phyloP scores from a whole-genome alignment of 2,329 filamentous ascomycete genomes.

The Metarhizium humberi region DNA sequence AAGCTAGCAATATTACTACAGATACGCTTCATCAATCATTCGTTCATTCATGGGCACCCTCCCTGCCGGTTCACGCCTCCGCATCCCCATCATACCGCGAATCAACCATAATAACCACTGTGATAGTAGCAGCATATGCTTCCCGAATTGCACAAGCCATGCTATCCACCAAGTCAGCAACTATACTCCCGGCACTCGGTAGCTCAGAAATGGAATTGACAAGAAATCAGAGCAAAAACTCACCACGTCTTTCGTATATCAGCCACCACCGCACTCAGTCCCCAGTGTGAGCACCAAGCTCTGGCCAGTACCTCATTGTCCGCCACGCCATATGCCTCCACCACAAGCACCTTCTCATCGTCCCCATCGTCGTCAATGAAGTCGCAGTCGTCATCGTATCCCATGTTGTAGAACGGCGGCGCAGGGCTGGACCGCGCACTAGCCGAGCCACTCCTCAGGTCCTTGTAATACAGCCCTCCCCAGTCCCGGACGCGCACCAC shows the following conservation, averaged over 20 bases:
- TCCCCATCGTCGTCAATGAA: constrained; percentile 32
- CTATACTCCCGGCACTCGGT: constrained; percentile 1
- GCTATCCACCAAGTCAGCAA: constrained; percentile 25
- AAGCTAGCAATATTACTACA: too few species aligned
- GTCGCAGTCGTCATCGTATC: constrained; percentile 9
- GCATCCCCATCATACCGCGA: constrained; percentile 33
- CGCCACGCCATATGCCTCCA: constrained; percentile 62
- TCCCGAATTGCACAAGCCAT: constrained; percentile 67
- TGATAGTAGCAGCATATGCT: constrained; percentile 64
- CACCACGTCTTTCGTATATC: constrained; percentile 60
- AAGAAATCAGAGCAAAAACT: constrained; percentile 17
- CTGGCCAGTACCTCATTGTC: constrained; percentile 71
- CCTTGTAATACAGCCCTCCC: constrained; percentile 37
- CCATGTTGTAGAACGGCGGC: constrained; percentile 13
- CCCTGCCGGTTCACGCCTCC: too few species aligned
- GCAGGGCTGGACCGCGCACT: constrained; percentile 27
- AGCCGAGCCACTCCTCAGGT: constrained; percentile 11
- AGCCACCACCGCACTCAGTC: constrained; percentile 60
- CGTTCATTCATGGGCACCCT: not conserved
- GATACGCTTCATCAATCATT: not conserved
- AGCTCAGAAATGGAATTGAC: too few species aligned
- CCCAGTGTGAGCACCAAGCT: constrained; percentile 71
- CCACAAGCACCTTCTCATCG: constrained; percentile 57
- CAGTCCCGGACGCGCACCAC: constrained; percentile 58
- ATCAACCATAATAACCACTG: constrained; percentile 61